These are phyloP conservation scores for Penicillium bovifimosum DNA, from an alignment of 495 filamentous ascomycete genomes.

Conservation along the genomic window DNA sequence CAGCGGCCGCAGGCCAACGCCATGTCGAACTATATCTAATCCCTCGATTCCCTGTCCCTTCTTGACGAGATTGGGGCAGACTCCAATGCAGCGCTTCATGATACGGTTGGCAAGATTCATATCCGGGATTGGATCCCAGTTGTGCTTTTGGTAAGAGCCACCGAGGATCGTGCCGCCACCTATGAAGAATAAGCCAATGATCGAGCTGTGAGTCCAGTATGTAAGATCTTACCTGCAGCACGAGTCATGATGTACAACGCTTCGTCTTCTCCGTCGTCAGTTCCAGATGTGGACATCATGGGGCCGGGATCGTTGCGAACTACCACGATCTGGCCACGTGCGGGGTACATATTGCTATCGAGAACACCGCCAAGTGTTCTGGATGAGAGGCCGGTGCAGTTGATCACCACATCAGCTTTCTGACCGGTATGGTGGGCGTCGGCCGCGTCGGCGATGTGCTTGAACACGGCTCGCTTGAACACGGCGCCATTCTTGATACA, in stretches of 20 bases:
- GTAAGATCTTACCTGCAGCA: slow-evolving; percentile 51
- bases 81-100: slow-evolving; percentile 74
- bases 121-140: slow-evolving; percentile 79
- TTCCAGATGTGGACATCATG: slow-evolving; percentile 67
- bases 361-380: slow-evolving; percentile 73
- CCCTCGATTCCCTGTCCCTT: slow-evolving; percentile 72
- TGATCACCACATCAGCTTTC: slow-evolving; percentile 69
- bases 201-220: background rate
- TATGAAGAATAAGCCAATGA: slow-evolving; percentile 7
- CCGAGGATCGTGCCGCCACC: slow-evolving; percentile 76
- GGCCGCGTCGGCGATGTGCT: slow-evolving; percentile 69
- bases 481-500: slow-evolving; percentile 65
- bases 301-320: slow-evolving; percentile 75
- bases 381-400: slow-evolving; percentile 79
- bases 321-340: slow-evolving; percentile 80
- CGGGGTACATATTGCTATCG: slow-evolving; percentile 69
- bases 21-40: slow-evolving; percentile 80
- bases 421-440: slow-evolving; percentile 55
- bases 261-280: slow-evolving; percentile 77
- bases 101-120: slow-evolving; percentile 76
- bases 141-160: slow-evolving; percentile 76
- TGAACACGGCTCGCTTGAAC: slow-evolving; percentile 54
- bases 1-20: slow-evolving; percentile 78
- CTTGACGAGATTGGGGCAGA: slow-evolving; percentile 65
- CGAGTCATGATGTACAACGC: slow-evolving; percentile 85